phyloP scores from a whole-genome alignment of 2,329 filamentous ascomycete genomes.

The Capronia americana region DNA sequence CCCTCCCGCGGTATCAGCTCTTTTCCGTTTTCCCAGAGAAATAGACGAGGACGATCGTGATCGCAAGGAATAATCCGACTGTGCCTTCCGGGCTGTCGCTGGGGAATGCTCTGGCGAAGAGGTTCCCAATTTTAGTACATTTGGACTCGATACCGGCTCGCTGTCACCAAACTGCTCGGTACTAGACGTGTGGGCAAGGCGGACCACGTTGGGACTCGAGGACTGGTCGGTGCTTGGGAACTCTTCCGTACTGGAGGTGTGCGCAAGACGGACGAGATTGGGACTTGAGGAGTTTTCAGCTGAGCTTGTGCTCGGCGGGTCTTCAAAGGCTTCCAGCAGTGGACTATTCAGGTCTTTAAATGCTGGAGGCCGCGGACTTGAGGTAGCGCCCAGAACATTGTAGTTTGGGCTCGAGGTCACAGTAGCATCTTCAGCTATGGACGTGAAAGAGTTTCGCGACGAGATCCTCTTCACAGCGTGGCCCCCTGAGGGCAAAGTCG shows the following conservation, averaged over 20 bases:
- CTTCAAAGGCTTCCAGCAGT: conserved; percentile 25
- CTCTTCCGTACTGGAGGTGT: conserved; percentile 45
- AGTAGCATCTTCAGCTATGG: conserved; percentile 25
- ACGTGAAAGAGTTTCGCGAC: conserved; percentile 34
- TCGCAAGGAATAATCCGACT: conserved; percentile 45
- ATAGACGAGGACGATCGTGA: conserved; percentile 50
- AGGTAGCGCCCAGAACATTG: conserved; percentile 31
- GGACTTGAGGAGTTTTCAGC: conserved; percentile 47
- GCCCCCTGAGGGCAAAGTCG: conserved; percentile 28
- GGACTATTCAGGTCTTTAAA: conserved; percentile 26
- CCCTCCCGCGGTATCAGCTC: conserved; percentile 26
- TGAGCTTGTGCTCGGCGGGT: conserved; percentile 18
- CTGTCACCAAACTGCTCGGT: conserved; percentile 27
- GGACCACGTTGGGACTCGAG: conserved; percentile 52
- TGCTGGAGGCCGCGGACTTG: conserved; percentile 27
- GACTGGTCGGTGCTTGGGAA: conserved; percentile 31
- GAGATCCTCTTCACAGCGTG: conserved; percentile 25
- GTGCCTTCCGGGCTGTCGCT: conserved; percentile 35
- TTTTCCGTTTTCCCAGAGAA: conserved; percentile 41
- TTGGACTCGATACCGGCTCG: conserved; percentile 28
- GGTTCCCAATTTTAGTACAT: conserved; percentile 48
- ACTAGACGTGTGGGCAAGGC: conserved; percentile 48
- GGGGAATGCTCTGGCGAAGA: conserved; percentile 47
- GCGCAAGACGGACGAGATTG: conserved; percentile 48
- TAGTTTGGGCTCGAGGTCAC: conserved; percentile 38